Evolutionary conservation across 2,329 filamentous ascomycete genomes (phyloP).

Genomic region (Phaeophleospora eucalypticola): DNA sequence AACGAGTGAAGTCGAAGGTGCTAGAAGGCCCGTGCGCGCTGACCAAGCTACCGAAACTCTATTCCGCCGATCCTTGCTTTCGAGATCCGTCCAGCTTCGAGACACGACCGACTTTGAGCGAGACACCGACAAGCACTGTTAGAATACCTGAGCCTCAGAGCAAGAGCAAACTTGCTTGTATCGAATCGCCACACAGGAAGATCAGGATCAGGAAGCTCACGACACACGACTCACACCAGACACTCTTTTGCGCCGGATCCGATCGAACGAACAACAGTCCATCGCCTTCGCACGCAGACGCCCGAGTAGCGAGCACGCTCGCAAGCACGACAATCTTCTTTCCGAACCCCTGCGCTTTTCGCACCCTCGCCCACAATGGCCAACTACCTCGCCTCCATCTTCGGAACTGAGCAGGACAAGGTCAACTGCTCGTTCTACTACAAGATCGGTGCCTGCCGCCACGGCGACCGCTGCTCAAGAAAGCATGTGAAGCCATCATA

Average conservation of each 20-base stretch:
- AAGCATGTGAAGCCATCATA: slow-evolving; percentile 99
- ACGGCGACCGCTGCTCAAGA: slow-evolving; percentile 95
- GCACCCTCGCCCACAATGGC: slow-evolving; percentile 19
- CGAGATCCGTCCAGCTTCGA: neutral
- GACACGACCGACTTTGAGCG: too few relatives aligned
- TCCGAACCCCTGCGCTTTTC: neutral
- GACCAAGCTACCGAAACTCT: neutral
- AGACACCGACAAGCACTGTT: too few relatives aligned
- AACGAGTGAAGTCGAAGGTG: neutral
- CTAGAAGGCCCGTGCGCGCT: neutral
- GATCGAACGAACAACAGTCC: too few relatives aligned
- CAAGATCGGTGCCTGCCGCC: slow-evolving; percentile 98
- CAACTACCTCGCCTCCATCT: slow-evolving; percentile 79
- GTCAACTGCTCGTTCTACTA: slow-evolving; percentile 99
- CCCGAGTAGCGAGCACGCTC: neutral
- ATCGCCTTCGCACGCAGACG: neutral
- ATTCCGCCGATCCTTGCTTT: neutral
- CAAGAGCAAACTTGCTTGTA: too few relatives aligned
- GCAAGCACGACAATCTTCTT: neutral
- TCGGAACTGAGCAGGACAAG: slow-evolving; percentile 98
- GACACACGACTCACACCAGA: too few relatives aligned
- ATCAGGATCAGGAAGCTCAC: too few relatives aligned
- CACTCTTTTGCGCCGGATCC: too few relatives aligned
- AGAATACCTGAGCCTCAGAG: too few relatives aligned
- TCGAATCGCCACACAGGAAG: too few relatives aligned